Evolutionary conservation across 1,284 basidiomycete species (phyloP).

Genomic region (Agroathelia rolfsii): DNA sequence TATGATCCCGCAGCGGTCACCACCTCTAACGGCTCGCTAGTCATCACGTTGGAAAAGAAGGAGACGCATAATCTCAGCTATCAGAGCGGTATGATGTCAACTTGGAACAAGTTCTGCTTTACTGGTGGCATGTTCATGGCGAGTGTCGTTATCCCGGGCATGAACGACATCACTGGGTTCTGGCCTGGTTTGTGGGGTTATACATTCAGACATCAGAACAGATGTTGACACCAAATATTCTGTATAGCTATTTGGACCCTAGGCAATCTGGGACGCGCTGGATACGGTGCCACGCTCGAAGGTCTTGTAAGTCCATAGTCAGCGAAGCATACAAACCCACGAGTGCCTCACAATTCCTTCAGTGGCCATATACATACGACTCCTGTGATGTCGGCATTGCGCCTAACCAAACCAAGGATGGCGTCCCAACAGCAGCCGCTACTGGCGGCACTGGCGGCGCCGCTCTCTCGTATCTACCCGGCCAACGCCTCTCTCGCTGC

Average conservation of each 20-base stretch:
- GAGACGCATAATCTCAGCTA: slow-evolving; percentile 52
- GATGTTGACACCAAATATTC: no score
- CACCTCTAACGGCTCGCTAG: slow-evolving; percentile 55
- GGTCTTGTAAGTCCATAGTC: slow-evolving; percentile 11
- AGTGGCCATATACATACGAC: slow-evolving; percentile 52
- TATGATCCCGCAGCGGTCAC: slow-evolving; percentile 59
- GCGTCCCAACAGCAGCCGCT: slow-evolving; percentile 18
- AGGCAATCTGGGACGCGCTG: slow-evolving; percentile 65
- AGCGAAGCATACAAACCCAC: not conserved
- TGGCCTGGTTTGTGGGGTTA: no score
- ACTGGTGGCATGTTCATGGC: slow-evolving; percentile 35
- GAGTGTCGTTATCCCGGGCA: slow-evolving; percentile 30
- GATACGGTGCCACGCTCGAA: slow-evolving; percentile 43
- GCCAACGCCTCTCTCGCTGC: slow-evolving; percentile 41
- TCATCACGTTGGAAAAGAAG: slow-evolving; percentile 50
- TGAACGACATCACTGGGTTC: slow-evolving; percentile 40
- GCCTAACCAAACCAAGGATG: slow-evolving; percentile 32
- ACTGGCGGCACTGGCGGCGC: slow-evolving; percentile 32
- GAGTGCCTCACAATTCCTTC: slow-evolving; percentile 1
- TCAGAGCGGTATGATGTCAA: slow-evolving; percentile 33
- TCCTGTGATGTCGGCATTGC: slow-evolving; percentile 51
- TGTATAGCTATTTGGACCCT: slow-evolving; percentile 53
- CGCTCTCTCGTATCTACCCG: slow-evolving; percentile 39
- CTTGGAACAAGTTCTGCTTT: slow-evolving; percentile 49
- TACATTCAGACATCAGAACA: not conserved